These are phyloP conservation scores for Ophiostoma novo-ulmi DNA, from an alignment of 2,329 filamentous ascomycete genomes.

Conservation along the genomic window DNA sequence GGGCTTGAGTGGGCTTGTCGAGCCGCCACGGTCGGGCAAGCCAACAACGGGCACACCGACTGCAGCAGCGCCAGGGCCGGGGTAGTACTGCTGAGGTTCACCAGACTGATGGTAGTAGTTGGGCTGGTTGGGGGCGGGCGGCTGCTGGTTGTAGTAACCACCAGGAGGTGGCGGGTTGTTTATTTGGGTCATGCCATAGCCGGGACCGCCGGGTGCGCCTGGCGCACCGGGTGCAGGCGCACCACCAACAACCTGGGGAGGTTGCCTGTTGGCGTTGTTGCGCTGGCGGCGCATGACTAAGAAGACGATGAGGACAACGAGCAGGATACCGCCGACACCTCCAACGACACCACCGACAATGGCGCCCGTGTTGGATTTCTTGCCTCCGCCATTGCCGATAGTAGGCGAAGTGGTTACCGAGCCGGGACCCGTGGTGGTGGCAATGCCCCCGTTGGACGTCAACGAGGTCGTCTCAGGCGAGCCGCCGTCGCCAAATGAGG, in stretches of 20 bases:
- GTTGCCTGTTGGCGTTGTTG: constrained; percentile 15
- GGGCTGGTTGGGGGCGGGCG: background rate
- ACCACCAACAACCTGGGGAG: background rate
- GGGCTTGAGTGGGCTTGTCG: constrained; percentile 21
- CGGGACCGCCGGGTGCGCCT: constrained; percentile 7
- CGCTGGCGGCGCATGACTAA: constrained; percentile 30
- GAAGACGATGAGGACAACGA: constrained; percentile 29
- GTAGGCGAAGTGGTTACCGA: background rate
- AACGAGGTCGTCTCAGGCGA: background rate
- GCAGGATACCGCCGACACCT: constrained; percentile 33
- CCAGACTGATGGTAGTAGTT: constrained; percentile 13
- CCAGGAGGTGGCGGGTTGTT: constrained; percentile 16
- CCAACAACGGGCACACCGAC: constrained; percentile 9
- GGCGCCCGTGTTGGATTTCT: constrained; percentile 29
- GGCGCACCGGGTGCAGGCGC: background rate
- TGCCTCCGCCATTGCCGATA: background rate
- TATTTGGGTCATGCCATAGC: constrained; percentile 20
- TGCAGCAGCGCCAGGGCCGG: background rate
- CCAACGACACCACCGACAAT: constrained; percentile 36
- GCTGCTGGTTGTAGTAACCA: constrained; percentile 18
- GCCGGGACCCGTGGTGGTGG: background rate
- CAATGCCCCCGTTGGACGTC: background rate
- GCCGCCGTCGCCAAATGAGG: constrained; percentile 13
- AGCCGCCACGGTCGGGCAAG: constrained; percentile 23
- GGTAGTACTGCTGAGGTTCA: constrained; percentile 20